Conservation (phyloP, 2,329 filamentous ascomycete genomes). For the Trichoderma koningii region DNA sequence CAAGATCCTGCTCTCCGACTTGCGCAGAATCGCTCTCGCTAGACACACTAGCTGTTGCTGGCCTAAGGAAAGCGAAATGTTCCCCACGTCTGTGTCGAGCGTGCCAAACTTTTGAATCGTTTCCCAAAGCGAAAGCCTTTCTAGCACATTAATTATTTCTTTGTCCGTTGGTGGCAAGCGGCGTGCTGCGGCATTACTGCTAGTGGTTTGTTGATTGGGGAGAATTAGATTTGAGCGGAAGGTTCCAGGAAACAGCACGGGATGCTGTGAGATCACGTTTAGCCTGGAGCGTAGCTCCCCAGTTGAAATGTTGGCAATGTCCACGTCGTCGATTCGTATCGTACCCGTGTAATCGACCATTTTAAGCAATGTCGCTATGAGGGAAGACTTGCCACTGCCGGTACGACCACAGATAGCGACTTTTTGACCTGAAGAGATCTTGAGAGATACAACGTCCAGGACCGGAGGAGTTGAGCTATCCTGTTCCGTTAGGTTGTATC, state of each 20-base stretch:
- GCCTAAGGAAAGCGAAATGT: conserved; percentile 26
- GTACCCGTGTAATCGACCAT: conserved; percentile 27
- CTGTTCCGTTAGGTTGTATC: not conserved
- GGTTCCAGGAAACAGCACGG: conserved; percentile 28
- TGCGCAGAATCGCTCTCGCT: conserved; percentile 30
- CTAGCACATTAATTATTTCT: conserved; percentile 23
- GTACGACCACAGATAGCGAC: conserved; percentile 43
- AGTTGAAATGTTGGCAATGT: conserved; percentile 28
- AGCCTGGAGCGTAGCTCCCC: conserved; percentile 30
- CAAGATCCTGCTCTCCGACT: conserved; percentile 27
- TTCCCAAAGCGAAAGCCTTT: conserved; percentile 24
- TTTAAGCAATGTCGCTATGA: conserved; percentile 29
- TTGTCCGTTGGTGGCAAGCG: conserved; percentile 16
- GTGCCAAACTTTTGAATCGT: conserved; percentile 25
- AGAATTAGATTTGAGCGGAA: conserved; percentile 30
- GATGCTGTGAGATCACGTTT: conserved; percentile 31
- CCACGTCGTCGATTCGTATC: conserved; percentile 28
- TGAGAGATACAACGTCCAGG: conserved; percentile 24
- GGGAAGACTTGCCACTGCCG: conserved; percentile 36
- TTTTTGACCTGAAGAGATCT: conserved; percentile 30
- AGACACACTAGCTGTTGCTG: conserved; percentile 32
- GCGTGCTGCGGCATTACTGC: not conserved
- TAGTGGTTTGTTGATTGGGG: not conserved
- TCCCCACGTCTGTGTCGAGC: conserved; percentile 22
- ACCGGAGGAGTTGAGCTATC: conserved; percentile 4